These are phyloP conservation scores for Teunomyces lycoperdinae DNA, from an alignment of 805 yeast genomes.

Conservation along the genomic window DNA sequence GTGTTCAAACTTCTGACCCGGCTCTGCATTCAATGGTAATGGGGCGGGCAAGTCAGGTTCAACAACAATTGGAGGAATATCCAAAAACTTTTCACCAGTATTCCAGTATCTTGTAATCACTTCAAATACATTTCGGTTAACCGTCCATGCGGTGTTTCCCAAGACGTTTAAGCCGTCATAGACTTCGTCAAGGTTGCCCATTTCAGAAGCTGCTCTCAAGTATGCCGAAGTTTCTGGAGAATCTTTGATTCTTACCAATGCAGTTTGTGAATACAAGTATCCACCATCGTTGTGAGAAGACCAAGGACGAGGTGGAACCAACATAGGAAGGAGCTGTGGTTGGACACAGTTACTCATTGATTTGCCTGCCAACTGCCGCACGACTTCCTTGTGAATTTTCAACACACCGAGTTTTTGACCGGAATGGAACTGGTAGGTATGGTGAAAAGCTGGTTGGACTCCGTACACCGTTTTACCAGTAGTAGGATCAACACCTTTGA, in stretches of 20 bases:
- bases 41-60: slow-evolving; percentile 46
- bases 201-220: slow-evolving; percentile 76
- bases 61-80: slow-evolving; percentile 52
- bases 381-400: slow-evolving; percentile 67
- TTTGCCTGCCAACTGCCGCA: slow-evolving; percentile 65
- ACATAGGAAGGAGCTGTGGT: slow-evolving; percentile 91
- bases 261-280: slow-evolving; percentile 60
- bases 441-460: slow-evolving; percentile 85
- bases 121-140: slow-evolving; percentile 67
- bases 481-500: slow-evolving; percentile 76
- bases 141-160: slow-evolving; percentile 91
- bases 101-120: slow-evolving; percentile 84
- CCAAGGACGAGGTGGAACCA: slow-evolving; percentile 90
- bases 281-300: slow-evolving; percentile 81
- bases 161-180: slow-evolving; percentile 81
- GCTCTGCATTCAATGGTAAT: slow-evolving; percentile 70
- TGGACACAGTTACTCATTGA: slow-evolving; percentile 61
- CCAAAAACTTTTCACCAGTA: slow-evolving; percentile 70
- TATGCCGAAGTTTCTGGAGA: slow-evolving; percentile 90
- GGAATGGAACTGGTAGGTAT: slow-evolving; percentile 74
- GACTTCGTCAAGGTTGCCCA: slow-evolving; percentile 61
- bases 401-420: slow-evolving; percentile 83
- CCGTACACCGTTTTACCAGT: slow-evolving; percentile 67
- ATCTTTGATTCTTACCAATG: slow-evolving; percentile 73
- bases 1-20: slow-evolving; percentile 66